These are phyloP conservation scores for Hypoxylon sp. DNA, from an alignment of 2,329 filamentous ascomycete genomes.

Conservation along the genomic window DNA sequence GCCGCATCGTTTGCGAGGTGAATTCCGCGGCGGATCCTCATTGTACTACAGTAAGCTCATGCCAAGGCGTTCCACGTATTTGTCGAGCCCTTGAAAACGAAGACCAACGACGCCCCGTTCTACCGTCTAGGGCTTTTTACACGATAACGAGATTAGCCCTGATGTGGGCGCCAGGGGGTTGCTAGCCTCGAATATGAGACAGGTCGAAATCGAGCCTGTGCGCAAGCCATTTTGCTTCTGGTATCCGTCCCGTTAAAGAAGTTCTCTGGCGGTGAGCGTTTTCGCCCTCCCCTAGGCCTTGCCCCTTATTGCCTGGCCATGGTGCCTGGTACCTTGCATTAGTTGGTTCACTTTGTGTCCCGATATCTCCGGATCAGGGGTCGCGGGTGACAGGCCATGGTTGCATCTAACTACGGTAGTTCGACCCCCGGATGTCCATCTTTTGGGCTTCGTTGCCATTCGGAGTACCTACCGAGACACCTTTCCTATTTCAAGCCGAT, in stretches of 20 bases:
- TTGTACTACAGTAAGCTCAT: conserved; percentile 38
- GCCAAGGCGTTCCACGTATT: conserved; percentile 16
- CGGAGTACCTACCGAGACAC: conserved; percentile 16
- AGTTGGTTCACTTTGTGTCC: conserved; percentile 36
- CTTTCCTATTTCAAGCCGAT: conserved; percentile 9
- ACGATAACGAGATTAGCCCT: conserved; percentile 29
- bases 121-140: conserved; percentile 11
- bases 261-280: conserved; percentile 30
- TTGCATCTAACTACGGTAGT: conserved; percentile 35
- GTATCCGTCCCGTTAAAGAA: conserved; percentile 9
- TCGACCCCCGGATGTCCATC: conserved; percentile 24
- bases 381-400: conserved; percentile 27
- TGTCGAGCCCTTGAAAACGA: conserved; percentile 14
- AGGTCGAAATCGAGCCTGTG: conserved; percentile 7
- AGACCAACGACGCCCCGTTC: conserved; percentile 18
- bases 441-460: conserved; percentile 24
- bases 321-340: conserved; percentile 47
- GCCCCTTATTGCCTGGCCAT: conserved; percentile 31
- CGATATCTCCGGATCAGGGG: conserved; percentile 44
- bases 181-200: conserved; percentile 9
- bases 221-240: neutral
- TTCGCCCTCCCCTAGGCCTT: conserved; percentile 30
- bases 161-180: conserved; percentile 26
- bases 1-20: conserved; percentile 19
- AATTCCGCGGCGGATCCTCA: conserved; percentile 28